Percentiles rank a stretch among this genome's conserved stretches.
Evolutionary conservation across 768 basidiomycete species (phyloP).

Genomic region (Podaxis sp.): DNA sequence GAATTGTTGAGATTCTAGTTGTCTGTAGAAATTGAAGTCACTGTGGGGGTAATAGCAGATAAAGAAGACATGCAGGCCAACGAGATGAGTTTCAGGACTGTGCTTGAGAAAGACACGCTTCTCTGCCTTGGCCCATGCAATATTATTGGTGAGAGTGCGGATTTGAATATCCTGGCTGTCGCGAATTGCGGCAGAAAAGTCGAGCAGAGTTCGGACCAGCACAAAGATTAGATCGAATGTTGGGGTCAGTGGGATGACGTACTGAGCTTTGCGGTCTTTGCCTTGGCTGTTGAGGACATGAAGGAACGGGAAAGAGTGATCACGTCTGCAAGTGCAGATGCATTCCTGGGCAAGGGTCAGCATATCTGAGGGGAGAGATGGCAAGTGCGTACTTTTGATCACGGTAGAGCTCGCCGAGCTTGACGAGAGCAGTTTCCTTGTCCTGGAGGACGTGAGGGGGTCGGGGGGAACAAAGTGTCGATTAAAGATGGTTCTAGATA

Average conservation of each 20-base stretch:
- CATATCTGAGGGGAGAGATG: not conserved
- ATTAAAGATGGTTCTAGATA: too few relatives aligned
- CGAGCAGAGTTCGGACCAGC: slow-evolving; percentile 88
- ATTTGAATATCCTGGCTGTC: slow-evolving; percentile 74
- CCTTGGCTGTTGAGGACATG: slow-evolving; percentile 94
- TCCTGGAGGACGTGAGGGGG: slow-evolving; percentile 58
- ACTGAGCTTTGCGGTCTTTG: slow-evolving; percentile 97
- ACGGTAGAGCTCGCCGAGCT: slow-evolving; percentile 82
- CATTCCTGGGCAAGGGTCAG: slow-evolving; percentile 51
- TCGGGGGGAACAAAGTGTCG: too few relatives aligned
- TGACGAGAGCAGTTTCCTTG: slow-evolving; percentile 82
- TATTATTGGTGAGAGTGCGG: slow-evolving; percentile 82
- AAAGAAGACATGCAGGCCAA: slow-evolving; percentile 48
- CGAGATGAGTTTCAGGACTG: slow-evolving; percentile 87
- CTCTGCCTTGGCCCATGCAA: slow-evolving; percentile 87
- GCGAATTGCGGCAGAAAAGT: slow-evolving; percentile 80
- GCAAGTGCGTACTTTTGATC: slow-evolving; percentile 67
- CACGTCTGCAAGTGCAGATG: slow-evolving; percentile 78
- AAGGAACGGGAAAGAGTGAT: slow-evolving; percentile 80
- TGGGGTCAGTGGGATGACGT: slow-evolving; percentile 19
- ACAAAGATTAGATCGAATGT: not conserved
- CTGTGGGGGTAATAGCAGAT: not conserved
- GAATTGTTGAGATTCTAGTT: slow-evolving; percentile 73
- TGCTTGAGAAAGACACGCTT: slow-evolving; percentile 96
- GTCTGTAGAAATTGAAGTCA: slow-evolving; percentile 32